Evolutionary conservation across 2,329 filamentous ascomycete species (phyloP), one percentile per base, ranked within the genome.

Genomic region (Arthroderma sp.): DNA sequence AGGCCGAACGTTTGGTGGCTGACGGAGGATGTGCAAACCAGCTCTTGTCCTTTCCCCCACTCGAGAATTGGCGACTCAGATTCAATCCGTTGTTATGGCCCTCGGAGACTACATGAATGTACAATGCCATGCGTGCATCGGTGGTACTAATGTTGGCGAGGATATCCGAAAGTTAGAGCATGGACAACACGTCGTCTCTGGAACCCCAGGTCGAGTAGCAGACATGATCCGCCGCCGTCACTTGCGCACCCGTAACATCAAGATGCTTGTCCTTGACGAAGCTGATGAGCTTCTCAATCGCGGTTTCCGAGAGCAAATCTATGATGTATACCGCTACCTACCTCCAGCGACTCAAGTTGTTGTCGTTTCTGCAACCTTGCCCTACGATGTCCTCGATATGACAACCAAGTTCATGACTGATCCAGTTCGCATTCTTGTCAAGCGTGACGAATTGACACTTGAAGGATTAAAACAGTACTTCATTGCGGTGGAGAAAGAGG

Each of bases 381-480:
- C 93, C 70, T 90, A 96, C 81, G 93, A 98, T 73, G 93, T 98
- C 62, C 85, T 98, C 61, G 93, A 98, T 81, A 91, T 98, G 73
- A 98, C 93, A 72, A 97, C 91, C 79, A 96, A 96, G 81, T 98
- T 98, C 83, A 98, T 98, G 93, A 91, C 90, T 69, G 93, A 98
- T 78, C 93, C 93, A 66, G 88, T 98, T 76, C 91, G 93, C 73
- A 97, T 98, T 73, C 83, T 98, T 67, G 93, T 98, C 78, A 98
- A 98, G 87, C 95, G 95, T 84, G 91, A 94, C 72, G 93, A 98
- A 76, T 86, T 98, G 76, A 98, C 93, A 71, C 89, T 98, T 60
- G 93, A 98, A 80, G 93, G 93, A 88, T 95, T 98, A 74, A 98
- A 98, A 84, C 93, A 98, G 77, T 98, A 96, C 81, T 98, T 96